A percentile compares a stretch with the other conserved stretches of the same genome.
phyloP scores from a whole-genome alignment of 371 early-diverging fungal species.

The Apophysomyces trapeziformis region DNA sequence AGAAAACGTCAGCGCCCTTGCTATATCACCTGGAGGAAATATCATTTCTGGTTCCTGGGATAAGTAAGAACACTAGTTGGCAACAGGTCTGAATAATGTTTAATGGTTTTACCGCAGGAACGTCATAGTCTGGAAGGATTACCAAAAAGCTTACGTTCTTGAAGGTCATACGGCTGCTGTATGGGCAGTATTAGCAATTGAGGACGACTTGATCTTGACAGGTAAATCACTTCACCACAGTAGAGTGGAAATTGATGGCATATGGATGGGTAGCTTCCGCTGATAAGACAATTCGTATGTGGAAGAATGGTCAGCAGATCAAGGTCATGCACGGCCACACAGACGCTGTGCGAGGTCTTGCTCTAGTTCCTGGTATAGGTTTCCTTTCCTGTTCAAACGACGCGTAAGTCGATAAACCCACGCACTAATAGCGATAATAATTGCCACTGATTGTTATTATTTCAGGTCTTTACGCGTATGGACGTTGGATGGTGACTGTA shows the following conservation, averaged over 20 bases:
- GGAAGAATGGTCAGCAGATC: slow-evolving; percentile 74
- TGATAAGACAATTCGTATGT: slow-evolving; percentile 89
- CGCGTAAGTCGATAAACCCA: slow-evolving; percentile 47
- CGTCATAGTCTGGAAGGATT: slow-evolving; percentile 82
- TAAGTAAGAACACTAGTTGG: slow-evolving; percentile 57
- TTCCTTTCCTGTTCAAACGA: slow-evolving; percentile 94
- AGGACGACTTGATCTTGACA: slow-evolving; percentile 77
- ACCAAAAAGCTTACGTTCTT: slow-evolving; percentile 68
- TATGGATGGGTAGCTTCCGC: slow-evolving; percentile 74
- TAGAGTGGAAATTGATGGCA: neutral
- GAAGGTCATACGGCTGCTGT: slow-evolving; percentile 89
- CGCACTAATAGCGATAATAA: neutral
- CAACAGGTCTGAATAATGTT: neutral
- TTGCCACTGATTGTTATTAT: neutral
- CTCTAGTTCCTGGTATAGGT: slow-evolving; percentile 61
- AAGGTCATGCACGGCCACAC: slow-evolving; percentile 86
- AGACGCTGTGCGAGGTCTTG: slow-evolving; percentile 89
- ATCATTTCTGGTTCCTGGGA: slow-evolving; percentile 98
- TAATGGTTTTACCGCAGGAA: slow-evolving; percentile 18
- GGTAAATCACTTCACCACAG: slow-evolving; percentile 51
- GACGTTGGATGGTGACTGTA: slow-evolving; percentile 73
- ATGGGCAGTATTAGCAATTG: slow-evolving; percentile 85
- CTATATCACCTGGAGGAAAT: slow-evolving; percentile 64
- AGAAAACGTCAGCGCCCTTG: slow-evolving; percentile 86
- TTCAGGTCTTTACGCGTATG: slow-evolving; percentile 81